A percentile compares a stretch with the other conserved stretches of the same genome.
These are phyloP conservation scores for Aspergillus phoenicis DNA, from an alignment of 2,329 filamentous ascomycete species.

Conservation along the genomic window DNA sequence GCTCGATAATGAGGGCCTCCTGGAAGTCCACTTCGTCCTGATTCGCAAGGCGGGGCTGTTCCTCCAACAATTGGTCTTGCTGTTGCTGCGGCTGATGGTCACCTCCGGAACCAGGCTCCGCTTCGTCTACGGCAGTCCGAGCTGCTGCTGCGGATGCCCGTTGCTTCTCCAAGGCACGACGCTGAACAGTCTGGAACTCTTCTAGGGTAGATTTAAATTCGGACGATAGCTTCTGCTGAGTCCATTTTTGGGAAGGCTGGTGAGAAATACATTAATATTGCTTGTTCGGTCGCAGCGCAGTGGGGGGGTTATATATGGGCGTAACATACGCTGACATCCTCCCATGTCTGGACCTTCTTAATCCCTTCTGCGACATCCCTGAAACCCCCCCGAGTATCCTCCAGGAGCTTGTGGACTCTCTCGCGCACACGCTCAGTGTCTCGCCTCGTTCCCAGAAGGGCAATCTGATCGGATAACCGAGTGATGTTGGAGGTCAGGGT, in stretches of 20 bases:
- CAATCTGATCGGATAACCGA: slow-evolving; percentile 79
- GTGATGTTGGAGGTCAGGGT: slow-evolving; percentile 85
- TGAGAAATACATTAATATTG: slow-evolving; percentile 16
- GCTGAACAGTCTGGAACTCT: slow-evolving; percentile 92
- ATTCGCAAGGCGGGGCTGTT: slow-evolving; percentile 77
- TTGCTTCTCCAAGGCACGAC: slow-evolving; percentile 87
- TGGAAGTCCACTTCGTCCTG: slow-evolving; percentile 98
- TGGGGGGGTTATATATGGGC: not conserved
- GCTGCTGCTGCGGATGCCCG: slow-evolving; percentile 82
- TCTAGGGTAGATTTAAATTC: slow-evolving; percentile 87
- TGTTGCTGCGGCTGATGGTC: slow-evolving; percentile 57
- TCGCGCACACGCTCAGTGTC: slow-evolving; percentile 91
- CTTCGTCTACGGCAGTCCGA: slow-evolving; percentile 73
- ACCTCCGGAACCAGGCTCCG: slow-evolving; percentile 30
- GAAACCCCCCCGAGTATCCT: slow-evolving; percentile 83
- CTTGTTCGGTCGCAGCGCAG: not conserved
- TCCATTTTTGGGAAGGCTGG: slow-evolving; percentile 93
- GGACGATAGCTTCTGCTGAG: slow-evolving; percentile 89
- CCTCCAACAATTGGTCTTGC: slow-evolving; percentile 73
- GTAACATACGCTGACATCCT: slow-evolving; percentile 71
- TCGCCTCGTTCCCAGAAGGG: slow-evolving; percentile 81
- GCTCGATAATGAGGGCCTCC: slow-evolving; percentile 91
- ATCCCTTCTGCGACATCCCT: slow-evolving; percentile 90
- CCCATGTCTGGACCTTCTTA: slow-evolving; percentile 88
- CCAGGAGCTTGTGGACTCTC: slow-evolving; percentile 81